Evolutionary conservation across 2,329 filamentous ascomycete species (phyloP), one percentile per base, ranked within the genome.

Genomic region (Penicillium psychrosexuale): DNA sequence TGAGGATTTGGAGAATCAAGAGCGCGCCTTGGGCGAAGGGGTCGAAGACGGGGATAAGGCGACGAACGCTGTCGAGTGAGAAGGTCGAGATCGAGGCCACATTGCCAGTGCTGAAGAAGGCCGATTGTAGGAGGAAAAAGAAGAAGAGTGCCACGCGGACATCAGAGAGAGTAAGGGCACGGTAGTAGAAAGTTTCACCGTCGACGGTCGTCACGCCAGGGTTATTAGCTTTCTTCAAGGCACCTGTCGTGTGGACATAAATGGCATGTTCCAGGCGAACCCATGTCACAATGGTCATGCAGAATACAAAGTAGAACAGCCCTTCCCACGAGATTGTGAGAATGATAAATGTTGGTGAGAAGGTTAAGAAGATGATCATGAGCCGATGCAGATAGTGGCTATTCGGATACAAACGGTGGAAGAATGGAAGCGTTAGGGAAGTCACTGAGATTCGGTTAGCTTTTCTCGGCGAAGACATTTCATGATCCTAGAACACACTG

Each of bases 261-360:
- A 93, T 83, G 52, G 84, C 85, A 69, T 95, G 89, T 72, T 99
- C 94, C 1, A 99, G 81, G n/a, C 87, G 85, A 33, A 97, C 90
- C 94, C 94, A 99, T 52, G 87, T 86, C 48, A 96, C 80, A 5
- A 99, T 77, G 22, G 87, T 89, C 51, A 88, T 78, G 67, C 87
- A 91, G 74, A 97, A 99, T 11, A 88, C 85, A 56, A 97, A 84
- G 74, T 97, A 99, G 73, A 99, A 99, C 2, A 99, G 81, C 0
- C 93, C 93, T 73, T 99, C 94, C 75, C 96, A 99, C 0, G 93
- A 97, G 64, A 97, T 97, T 8, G 92, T 96, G 47, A 99, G 84
- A 66, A 99, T 93, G 69, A 99, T 88, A 74, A 97, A 99, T 1
- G 89, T 88, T 0, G 94, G 94, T 0, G 93, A 89, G 70, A 95